phyloP scores from a whole-genome alignment of 768 basidiomycete species.

The Pilatotrama ljubarskyi region DNA sequence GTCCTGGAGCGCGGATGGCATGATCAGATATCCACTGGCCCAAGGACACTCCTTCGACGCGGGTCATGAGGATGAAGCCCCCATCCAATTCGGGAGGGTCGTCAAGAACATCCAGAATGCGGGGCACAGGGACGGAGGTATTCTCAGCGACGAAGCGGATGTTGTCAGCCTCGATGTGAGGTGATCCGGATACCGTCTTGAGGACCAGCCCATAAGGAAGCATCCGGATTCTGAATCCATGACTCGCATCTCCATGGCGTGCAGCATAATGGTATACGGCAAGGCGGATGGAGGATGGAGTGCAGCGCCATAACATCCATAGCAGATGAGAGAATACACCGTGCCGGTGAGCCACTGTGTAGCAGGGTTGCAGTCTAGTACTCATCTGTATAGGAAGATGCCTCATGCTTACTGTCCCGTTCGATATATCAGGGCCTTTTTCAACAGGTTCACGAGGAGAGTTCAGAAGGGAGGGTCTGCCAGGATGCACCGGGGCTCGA shows the following conservation, averaged over 20 bases:
- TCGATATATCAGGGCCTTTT: too few species aligned
- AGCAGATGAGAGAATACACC: background rate
- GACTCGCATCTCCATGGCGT: too few species aligned
- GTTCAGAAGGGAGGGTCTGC: too few species aligned
- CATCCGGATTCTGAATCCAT: background rate
- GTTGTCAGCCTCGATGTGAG: slow-evolving; percentile 3
- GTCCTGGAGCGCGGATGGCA: background rate
- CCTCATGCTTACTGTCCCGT: too few species aligned
- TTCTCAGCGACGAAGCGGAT: slow-evolving; percentile 16
- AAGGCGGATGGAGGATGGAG: background rate
- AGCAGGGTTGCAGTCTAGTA: too few species aligned
- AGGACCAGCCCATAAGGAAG: background rate
- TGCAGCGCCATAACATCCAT: background rate
- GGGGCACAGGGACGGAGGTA: slow-evolving; percentile 24
- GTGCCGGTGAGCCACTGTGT: too few species aligned
- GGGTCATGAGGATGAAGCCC: slow-evolving; percentile 13
- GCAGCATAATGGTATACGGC: background rate
- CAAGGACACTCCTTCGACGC: slow-evolving; percentile 4
- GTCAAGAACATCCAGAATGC: slow-evolving; percentile 5
- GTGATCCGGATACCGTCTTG: background rate
- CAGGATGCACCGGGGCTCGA: too few species aligned
- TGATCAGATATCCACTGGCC: background rate
- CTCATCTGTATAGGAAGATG: too few species aligned
- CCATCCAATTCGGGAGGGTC: background rate
- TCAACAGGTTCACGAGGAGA: too few species aligned